Evolutionary conservation across 257 asterid species (phyloP).

Genomic region (Phtheirospermum japonicum): DNA sequence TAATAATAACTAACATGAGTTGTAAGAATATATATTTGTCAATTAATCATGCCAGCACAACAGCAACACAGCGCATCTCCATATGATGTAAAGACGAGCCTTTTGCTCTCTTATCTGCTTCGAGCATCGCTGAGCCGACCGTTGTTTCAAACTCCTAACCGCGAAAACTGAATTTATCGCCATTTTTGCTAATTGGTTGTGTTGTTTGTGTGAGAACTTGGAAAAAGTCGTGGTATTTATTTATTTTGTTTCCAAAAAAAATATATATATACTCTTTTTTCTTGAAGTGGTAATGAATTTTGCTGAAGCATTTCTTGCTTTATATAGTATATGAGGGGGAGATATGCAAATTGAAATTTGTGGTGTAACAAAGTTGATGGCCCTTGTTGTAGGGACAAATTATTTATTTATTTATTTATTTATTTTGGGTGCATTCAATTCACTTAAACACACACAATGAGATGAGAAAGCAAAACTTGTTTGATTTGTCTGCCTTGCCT

Average conservation of each 20-base stretch:
- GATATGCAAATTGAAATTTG: conserved; percentile 38
- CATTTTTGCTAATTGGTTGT: background rate
- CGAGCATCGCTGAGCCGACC: conserved; percentile 52
- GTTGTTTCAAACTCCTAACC: conserved; percentile 44
- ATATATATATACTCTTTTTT: too few species aligned
- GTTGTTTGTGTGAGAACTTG: too few species aligned
- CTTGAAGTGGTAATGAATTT: conserved; percentile 22
- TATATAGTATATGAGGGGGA: conserved; percentile 27
- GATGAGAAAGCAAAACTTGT: conserved; percentile 38
- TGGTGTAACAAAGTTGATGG: conserved; percentile 42
- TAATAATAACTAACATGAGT: too few species aligned
- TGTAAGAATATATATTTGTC: too few species aligned
- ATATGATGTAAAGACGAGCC: conserved; percentile 76
- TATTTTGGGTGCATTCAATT: conserved; percentile 34
- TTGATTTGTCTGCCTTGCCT: conserved; percentile 46
- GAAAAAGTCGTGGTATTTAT: background rate
- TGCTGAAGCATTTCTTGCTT: conserved; percentile 14
- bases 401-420: too few species aligned
- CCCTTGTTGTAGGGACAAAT: conserved; percentile 28
- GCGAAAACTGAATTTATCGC: conserved; percentile 19
- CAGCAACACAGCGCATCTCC: conserved; percentile 79
- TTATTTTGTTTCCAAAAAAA: too few species aligned
- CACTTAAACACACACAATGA: conserved; percentile 25
- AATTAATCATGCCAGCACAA: conserved; percentile 49
- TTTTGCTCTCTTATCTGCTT: conserved; percentile 71